phyloP scores from a whole-genome alignment of 345 rosid genomes.

The Linum trigynum region DNA sequence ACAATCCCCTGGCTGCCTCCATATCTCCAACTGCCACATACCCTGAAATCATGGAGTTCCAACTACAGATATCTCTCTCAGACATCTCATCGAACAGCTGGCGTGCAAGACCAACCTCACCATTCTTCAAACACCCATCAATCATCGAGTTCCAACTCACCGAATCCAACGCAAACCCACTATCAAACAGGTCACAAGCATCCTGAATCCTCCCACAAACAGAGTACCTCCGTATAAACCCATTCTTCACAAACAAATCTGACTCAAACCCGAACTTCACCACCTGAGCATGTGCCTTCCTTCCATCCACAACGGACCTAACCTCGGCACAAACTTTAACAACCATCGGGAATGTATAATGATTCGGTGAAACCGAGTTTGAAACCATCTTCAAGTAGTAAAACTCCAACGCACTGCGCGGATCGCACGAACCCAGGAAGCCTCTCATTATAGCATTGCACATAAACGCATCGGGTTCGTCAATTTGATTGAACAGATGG shows the following conservation, averaged over 20 bases:
- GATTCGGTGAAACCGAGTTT: slow-evolving; percentile 34
- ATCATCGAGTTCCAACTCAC: slow-evolving; percentile 34
- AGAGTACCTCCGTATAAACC: slow-evolving; percentile 20
- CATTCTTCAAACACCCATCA: slow-evolving; percentile 22
- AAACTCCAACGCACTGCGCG: slow-evolving; percentile 37
- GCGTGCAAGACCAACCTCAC: slow-evolving; percentile 30
- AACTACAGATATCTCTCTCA: slow-evolving; percentile 22
- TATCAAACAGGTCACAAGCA: slow-evolving; percentile 26
- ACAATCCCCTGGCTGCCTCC: slow-evolving; percentile 21
- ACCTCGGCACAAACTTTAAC: slow-evolving; percentile 37
- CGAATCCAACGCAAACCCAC: slow-evolving; percentile 18
- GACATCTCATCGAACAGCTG: slow-evolving; percentile 35
- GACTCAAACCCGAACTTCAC: slow-evolving; percentile 24
- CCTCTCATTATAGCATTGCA: slow-evolving; percentile 48
- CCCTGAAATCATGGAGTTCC: slow-evolving; percentile 18
- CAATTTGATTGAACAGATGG: slow-evolving; percentile 27
- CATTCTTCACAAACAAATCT: slow-evolving; percentile 27
- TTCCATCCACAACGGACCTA: slow-evolving; percentile 26
- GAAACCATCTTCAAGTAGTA: slow-evolving; percentile 45
- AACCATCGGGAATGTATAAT: slow-evolving; percentile 49
- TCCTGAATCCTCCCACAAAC: slow-evolving; percentile 15
- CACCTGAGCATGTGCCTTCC: slow-evolving; percentile 18
- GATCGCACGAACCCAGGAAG: slow-evolving; percentile 24
- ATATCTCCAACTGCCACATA: slow-evolving; percentile 18
- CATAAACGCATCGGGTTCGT: slow-evolving; percentile 49